Base-by-base conservation (phyloP, 441 rosid species). In the Manihot esculenta region DNA sequence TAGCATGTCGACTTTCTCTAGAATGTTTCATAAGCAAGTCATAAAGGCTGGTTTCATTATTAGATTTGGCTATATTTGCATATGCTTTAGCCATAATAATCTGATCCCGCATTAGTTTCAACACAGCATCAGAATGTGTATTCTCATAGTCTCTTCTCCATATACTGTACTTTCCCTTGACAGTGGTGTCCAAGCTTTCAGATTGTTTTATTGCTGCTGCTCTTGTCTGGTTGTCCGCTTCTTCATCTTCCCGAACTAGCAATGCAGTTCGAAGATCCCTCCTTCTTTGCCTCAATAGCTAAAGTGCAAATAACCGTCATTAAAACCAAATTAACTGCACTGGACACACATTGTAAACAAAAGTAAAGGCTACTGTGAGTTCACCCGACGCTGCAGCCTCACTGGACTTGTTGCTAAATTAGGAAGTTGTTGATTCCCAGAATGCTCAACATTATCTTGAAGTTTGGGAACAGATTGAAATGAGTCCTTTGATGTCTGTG, bases 71-170 rank as follows among this genome's bases (percentile, higher is more conserved):
- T 70, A 92, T 83, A 70, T 88, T 85, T 70, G 97, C 93, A 85
- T 94, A 92, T 54, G 90, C 96, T 82, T 88, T 92, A 26, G 94
- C 96, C 97, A 92, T 88, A 70, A 92, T 90, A 73, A 92, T 84
- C 84, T 94, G 99, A 86, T 94, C 99, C 30, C 94, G 85, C 92
- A 92, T 92, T 72, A 94, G 96, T 76, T 86, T 92, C 84, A 92
- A 81, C 26, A 83, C 83, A 62, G 97, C 80, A 80, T 88, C 99
- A 66, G 97, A 88, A 81, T 88, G 85, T 69, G 88, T 91, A 77
- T 77, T 89, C 71, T 92, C 95, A 68, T 68, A 89, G 77, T 94
- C 97, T 87, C 88, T 89, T 84, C 97, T 90, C 99, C 96, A 92
- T 76, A 90, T 86, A 66, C 92, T 92, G 80, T 90, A 90, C 74